Evolutionary conservation across 1,139 yeast species (phyloP).

Genomic region (Debaryomyces singareniensis): DNA sequence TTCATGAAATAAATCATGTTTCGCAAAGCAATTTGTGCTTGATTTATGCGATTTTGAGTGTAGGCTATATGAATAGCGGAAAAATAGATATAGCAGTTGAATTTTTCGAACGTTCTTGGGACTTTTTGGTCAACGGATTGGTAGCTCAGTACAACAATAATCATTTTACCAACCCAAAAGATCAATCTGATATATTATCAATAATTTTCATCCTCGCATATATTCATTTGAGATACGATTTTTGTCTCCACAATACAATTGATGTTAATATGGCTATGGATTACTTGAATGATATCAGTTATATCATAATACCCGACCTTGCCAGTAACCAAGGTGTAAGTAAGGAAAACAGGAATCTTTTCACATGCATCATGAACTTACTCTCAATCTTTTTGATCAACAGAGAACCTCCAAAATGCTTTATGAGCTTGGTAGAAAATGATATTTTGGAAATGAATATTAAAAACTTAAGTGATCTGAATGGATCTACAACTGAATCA

Average conservation of each 20-base stretch:
- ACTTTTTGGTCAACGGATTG: slow-evolving; percentile 33
- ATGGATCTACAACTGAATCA: not conserved
- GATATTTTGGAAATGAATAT: not conserved
- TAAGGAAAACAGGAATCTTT: not conserved
- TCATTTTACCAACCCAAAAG: slow-evolving; percentile 20
- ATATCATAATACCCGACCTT: not conserved
- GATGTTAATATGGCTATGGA: slow-evolving; percentile 30
- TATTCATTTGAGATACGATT: slow-evolving; percentile 24
- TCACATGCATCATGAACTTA: not conserved
- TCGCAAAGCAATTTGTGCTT: slow-evolving; percentile 22
- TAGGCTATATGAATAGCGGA: slow-evolving; percentile 17
- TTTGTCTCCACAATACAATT: slow-evolving; percentile 9
- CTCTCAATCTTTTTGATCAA: not conserved
- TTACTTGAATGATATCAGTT: slow-evolving; percentile 12
- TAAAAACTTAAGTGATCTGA: not conserved
- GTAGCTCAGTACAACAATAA: slow-evolving; percentile 38
- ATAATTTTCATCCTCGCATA: slow-evolving; percentile 27
- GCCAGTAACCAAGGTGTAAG: not conserved
- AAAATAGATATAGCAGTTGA: slow-evolving; percentile 19
- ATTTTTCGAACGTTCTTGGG: slow-evolving; percentile 39
- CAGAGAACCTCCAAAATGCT: not conserved
- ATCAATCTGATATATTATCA: slow-evolving; percentile 35
- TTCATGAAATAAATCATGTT: slow-evolving; percentile 9
- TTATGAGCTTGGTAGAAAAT: not conserved
- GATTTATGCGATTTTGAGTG: slow-evolving; percentile 20